These are phyloP conservation scores for Parascedosporium putredinis DNA, from an alignment of 2,329 filamentous ascomycete genomes.

Conservation along the genomic window DNA sequence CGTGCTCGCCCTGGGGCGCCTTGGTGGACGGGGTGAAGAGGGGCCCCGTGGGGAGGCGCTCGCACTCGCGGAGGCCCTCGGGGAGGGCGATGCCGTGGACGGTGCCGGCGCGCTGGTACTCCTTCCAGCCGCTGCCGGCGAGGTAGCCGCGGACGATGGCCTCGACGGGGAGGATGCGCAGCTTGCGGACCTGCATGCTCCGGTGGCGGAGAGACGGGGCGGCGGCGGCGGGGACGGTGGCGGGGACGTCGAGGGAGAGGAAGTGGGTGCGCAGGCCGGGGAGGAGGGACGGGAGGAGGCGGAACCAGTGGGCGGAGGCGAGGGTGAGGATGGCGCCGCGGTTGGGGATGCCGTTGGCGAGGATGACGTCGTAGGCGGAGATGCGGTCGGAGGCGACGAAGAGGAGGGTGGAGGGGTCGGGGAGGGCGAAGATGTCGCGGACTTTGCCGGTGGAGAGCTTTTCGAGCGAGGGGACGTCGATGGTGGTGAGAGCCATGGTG, in stretches of 20 bases:
- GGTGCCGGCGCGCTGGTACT: constrained; percentile 62
- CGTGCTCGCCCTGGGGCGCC: constrained; percentile 64
- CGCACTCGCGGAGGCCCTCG: constrained; percentile 57
- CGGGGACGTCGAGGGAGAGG: constrained; percentile 31
- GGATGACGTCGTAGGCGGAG: constrained; percentile 88
- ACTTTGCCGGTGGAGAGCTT: constrained; percentile 52
- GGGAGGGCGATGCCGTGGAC: constrained; percentile 68
- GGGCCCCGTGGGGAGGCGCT: constrained; percentile 54
- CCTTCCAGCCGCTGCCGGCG: constrained; percentile 73
- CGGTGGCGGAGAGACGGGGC: constrained; percentile 47
- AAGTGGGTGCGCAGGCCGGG: constrained; percentile 42
- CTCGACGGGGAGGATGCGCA: constrained; percentile 69
- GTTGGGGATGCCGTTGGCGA: constrained; percentile 54
- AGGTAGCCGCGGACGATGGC: constrained; percentile 82
- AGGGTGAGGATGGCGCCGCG: constrained; percentile 40
- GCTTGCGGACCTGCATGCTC: constrained; percentile 66
- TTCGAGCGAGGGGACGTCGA: constrained; percentile 22
- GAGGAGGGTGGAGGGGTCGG: constrained; percentile 52
- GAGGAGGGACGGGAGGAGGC: constrained; percentile 31
- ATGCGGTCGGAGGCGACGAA: constrained; percentile 85
- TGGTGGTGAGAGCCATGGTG: constrained; percentile 17
- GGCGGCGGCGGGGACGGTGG: constrained; percentile 29
- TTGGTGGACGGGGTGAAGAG: constrained; percentile 68
- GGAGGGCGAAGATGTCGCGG: constrained; percentile 66
- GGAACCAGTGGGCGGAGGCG: constrained; percentile 43